These are phyloP conservation scores for Xylariaceae sp. DNA, from an alignment of 2,329 filamentous ascomycete species.

Conservation along the genomic window DNA sequence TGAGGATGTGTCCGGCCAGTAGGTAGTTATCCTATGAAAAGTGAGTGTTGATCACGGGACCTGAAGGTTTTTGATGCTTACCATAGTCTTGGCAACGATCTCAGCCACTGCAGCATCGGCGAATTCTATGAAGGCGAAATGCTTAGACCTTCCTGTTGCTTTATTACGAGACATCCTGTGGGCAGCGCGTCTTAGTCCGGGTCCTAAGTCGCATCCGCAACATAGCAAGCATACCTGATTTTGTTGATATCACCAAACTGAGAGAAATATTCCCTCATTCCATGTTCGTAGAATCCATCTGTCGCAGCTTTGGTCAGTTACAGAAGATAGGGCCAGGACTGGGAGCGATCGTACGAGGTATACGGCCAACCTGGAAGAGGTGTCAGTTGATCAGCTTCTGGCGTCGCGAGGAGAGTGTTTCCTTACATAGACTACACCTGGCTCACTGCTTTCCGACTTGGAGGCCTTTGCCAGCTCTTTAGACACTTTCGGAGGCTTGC, in stretches of 20 bases:
- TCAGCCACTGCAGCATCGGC: slow-evolving; percentile 71
- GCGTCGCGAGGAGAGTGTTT: not conserved
- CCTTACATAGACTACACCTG: slow-evolving; percentile 77
- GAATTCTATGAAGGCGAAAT: slow-evolving; percentile 95
- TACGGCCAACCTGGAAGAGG: slow-evolving; percentile 78
- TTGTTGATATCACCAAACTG: slow-evolving; percentile 83
- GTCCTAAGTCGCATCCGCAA: not conserved
- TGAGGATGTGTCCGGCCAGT: slow-evolving; percentile 88
- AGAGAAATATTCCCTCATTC: slow-evolving; percentile 89
- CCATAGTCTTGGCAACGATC: slow-evolving; percentile 93
- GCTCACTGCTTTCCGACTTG: slow-evolving; percentile 40
- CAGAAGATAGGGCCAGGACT: not conserved
- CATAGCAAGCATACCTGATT: slow-evolving; percentile 2
- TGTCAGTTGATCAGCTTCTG: slow-evolving; percentile 1
- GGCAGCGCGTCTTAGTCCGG: not conserved
- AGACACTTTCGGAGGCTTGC: slow-evolving; percentile 46
- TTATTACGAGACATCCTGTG: slow-evolving; percentile 88
- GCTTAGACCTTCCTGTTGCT: slow-evolving; percentile 84
- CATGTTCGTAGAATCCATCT: slow-evolving; percentile 87
- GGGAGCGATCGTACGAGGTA: slow-evolving; percentile 49
- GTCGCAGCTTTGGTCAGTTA: slow-evolving; percentile 16
- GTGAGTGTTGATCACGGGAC: not conserved
- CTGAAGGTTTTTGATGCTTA: slow-evolving; percentile 5
- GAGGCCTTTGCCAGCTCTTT: slow-evolving; percentile 37
- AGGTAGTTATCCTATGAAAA: slow-evolving; percentile 55